A percentile compares a stretch with the other conserved stretches of the same genome.
phyloP scores from a whole-genome alignment of 73 alveolate species.

The Tetrahymena malaccensis region DNA sequence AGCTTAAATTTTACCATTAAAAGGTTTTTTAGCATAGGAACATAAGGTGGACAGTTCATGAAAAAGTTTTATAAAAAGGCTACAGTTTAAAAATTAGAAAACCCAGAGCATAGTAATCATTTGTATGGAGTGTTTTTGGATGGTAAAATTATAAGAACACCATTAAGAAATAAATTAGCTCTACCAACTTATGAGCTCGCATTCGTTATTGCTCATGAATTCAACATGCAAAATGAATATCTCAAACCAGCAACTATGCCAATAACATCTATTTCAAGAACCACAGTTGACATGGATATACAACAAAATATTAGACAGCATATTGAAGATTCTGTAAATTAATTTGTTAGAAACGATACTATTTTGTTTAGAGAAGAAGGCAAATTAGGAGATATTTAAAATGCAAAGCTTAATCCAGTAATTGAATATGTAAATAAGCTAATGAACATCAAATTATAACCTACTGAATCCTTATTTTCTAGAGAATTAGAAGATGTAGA shows the following conservation, averaged over 20 bases:
- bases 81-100: neutral
- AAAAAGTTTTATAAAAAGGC: slow-evolving; percentile 1
- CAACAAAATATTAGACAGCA: slow-evolving; percentile 20
- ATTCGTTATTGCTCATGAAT: slow-evolving; percentile 26
- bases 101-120: neutral
- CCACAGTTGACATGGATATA: slow-evolving; percentile 20
- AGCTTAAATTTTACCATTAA: neutral
- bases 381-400: slow-evolving; percentile 2
- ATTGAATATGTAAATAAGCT: slow-evolving; percentile 5
- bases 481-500: slow-evolving; percentile 7
- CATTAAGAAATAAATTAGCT: slow-evolving; percentile 23
- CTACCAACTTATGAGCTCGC: slow-evolving; percentile 33
- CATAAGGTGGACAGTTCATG: neutral
- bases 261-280: neutral
- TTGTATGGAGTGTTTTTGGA: neutral
- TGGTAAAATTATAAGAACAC: slow-evolving; percentile 23
- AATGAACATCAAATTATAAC: neutral
- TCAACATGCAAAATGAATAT: slow-evolving; percentile 25
- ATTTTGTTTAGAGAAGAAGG: slow-evolving; percentile 29
- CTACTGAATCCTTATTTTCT: neutral
- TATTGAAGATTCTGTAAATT: slow-evolving; percentile 8
- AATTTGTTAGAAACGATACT: slow-evolving; percentile 22
- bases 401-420: slow-evolving; percentile 20
- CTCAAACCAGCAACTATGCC: slow-evolving; percentile 40
- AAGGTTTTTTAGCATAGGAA: neutral